phyloP scores from a whole-genome alignment of 208 protist genomes.

The Angomonas deanei region DNA sequence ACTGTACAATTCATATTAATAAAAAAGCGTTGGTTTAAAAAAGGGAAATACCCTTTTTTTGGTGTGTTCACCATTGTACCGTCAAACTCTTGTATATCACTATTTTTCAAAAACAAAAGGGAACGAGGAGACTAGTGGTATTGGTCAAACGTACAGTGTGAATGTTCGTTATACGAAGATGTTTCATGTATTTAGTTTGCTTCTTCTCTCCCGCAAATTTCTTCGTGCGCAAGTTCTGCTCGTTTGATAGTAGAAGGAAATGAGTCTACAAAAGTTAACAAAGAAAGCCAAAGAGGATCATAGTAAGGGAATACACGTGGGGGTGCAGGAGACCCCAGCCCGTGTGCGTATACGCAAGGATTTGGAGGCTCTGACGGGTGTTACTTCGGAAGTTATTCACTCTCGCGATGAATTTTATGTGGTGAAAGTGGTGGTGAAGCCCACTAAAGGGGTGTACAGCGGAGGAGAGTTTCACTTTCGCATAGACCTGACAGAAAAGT shows the following conservation, averaged over 20 bases:
- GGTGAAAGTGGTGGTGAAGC: constrained; percentile 36
- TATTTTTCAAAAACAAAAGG: constrained; percentile 7
- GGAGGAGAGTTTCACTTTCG: constrained; percentile 69
- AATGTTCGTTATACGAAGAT: no score
- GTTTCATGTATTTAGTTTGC: no score
- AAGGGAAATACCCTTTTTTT: no score
- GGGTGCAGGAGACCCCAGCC: constrained; percentile 20
- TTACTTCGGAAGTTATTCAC: constrained; percentile 36
- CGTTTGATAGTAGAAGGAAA: no score
- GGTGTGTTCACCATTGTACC: constrained; percentile 4
- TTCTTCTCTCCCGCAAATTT: no score
- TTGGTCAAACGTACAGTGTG: no score
- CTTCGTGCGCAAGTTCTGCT: no score
- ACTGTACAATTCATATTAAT: no score
- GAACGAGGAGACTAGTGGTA: constrained; percentile 1
- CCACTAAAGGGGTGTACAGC: constrained; percentile 41
- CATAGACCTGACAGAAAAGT: constrained; percentile 61
- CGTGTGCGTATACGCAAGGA: constrained; percentile 50
- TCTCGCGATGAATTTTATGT: constrained; percentile 37
- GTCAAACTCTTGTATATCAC: not conserved
- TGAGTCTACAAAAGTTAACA: not conserved
- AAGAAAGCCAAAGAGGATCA: not conserved
- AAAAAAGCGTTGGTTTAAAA: no score
- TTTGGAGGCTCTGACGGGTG: constrained; percentile 51
- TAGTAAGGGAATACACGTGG: constrained; percentile 6